Evolutionary conservation across 2,329 filamentous ascomycete genomes (phyloP).

Genomic region (Trichoderma sp.): DNA sequence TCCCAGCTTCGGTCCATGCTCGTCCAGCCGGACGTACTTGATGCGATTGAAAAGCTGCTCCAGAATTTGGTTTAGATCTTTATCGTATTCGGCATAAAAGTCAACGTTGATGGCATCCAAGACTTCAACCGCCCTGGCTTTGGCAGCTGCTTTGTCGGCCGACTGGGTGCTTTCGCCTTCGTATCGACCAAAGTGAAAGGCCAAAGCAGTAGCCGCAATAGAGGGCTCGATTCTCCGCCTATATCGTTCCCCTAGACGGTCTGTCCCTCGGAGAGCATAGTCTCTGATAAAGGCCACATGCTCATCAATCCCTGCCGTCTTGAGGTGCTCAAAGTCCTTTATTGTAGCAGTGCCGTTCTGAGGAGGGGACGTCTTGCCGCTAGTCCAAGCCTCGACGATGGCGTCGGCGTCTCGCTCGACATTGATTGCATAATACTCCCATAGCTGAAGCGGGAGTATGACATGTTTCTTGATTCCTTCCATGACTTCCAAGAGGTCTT

Average conservation of each 20-base stretch:
- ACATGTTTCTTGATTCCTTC: slow-evolving; percentile 79
- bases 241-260: slow-evolving; percentile 79
- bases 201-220: slow-evolving; percentile 61
- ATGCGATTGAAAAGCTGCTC: slow-evolving; percentile 92
- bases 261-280: slow-evolving; percentile 69
- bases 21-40: slow-evolving; percentile 93
- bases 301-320: slow-evolving; percentile 47
- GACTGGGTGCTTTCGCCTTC: slow-evolving; percentile 49
- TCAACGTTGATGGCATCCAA: slow-evolving; percentile 83
- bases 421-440: slow-evolving; percentile 91
- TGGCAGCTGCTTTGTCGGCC: slow-evolving; percentile 52
- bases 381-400: slow-evolving; percentile 71
- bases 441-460: slow-evolving; percentile 74
- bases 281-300: slow-evolving; percentile 66
- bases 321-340: slow-evolving; percentile 49
- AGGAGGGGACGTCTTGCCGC: slow-evolving; percentile 58
- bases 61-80: slow-evolving; percentile 77
- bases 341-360: slow-evolving; percentile 40
- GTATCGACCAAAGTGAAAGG: slow-evolving; percentile 59
- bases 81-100: slow-evolving; percentile 90
- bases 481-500: slow-evolving; percentile 81
- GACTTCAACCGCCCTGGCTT: slow-evolving; percentile 61
- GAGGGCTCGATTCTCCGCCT: slow-evolving; percentile 69
- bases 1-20: slow-evolving; percentile 84
- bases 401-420: slow-evolving; percentile 71